These are phyloP conservation scores for Carex sylvatica DNA, from an alignment of 202 grass and related monocot genomes.

Conservation along the genomic window DNA sequence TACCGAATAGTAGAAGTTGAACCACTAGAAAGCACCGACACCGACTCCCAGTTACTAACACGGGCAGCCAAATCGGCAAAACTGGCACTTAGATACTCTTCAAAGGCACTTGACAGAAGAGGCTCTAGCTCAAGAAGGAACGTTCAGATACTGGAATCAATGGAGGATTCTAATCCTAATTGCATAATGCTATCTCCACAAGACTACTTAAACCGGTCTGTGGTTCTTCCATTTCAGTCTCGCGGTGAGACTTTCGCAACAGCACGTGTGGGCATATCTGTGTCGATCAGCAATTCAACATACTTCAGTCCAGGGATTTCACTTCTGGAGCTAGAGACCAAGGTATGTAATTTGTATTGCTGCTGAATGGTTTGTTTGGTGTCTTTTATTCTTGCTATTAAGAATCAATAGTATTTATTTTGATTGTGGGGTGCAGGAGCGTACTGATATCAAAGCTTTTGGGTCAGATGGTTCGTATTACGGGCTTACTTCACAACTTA, in stretches of 20 bases:
- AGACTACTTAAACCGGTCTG: conserved; percentile 67
- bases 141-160: conserved; percentile 68
- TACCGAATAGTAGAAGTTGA: conserved; percentile 85
- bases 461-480: conserved; percentile 94
- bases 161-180: conserved; percentile 63
- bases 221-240: conserved; percentile 51
- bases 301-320: conserved; percentile 86
- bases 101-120: conserved; percentile 73
- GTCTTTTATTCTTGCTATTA: conserved; percentile 4
- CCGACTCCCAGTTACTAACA: conserved; percentile 54
- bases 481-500: conserved; percentile 79
- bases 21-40: conserved; percentile 60
- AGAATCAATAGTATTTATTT: conserved; percentile 13
- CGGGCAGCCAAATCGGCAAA: conserved; percentile 83
- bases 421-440: conserved; percentile 53
- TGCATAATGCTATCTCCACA: conserved; percentile 94
- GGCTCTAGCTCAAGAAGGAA: conserved; percentile 55
- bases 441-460: conserved; percentile 79
- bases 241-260: conserved; percentile 48
- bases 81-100: conserved; percentile 77
- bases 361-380: neutral
- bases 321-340: conserved; percentile 92
- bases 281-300: conserved; percentile 53
- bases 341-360: conserved; percentile 43
- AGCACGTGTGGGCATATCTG: conserved; percentile 74